phyloP scores from a whole-genome alignment of 495 filamentous ascomycete genomes.

The Cercophora sp. region DNA sequence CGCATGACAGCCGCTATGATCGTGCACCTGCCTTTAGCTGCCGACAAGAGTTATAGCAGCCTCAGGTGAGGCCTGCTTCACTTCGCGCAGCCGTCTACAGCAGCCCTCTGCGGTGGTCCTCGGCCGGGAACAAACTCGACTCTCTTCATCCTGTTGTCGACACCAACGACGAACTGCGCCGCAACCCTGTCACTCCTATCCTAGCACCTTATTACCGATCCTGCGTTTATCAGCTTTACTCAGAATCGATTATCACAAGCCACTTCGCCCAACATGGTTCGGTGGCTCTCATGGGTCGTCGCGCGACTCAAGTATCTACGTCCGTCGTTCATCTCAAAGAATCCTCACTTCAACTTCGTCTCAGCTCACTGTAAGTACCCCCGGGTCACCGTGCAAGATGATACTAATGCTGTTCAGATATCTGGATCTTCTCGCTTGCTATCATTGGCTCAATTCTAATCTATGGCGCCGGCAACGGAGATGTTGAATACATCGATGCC shows the following conservation, averaged over 20 bases:
- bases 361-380: constrained; percentile 68
- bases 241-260: neutral
- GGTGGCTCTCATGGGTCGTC: constrained; percentile 11
- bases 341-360: constrained; percentile 77
- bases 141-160: too few species aligned
- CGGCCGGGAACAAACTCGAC: neutral
- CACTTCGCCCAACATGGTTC: constrained; percentile 14
- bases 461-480: constrained; percentile 49
- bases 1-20: constrained; percentile 3
- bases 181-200: neutral
- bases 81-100: neutral
- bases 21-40: neutral
- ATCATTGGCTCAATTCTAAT: constrained; percentile 74
- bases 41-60: neutral
- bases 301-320: too few species aligned
- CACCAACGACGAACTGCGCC: too few species aligned
- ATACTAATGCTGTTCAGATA: constrained; percentile 47
- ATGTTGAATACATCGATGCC: constrained; percentile 79
- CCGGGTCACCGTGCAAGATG: constrained; percentile 2
- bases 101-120: neutral
- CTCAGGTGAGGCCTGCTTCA: constrained; percentile 2
- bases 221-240: neutral
- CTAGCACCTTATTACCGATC: neutral
- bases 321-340: constrained; percentile 48
- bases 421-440: constrained; percentile 67